Base-by-base conservation (phyloP, 306 rosid species). In the Phaseolus lunatus region DNA sequence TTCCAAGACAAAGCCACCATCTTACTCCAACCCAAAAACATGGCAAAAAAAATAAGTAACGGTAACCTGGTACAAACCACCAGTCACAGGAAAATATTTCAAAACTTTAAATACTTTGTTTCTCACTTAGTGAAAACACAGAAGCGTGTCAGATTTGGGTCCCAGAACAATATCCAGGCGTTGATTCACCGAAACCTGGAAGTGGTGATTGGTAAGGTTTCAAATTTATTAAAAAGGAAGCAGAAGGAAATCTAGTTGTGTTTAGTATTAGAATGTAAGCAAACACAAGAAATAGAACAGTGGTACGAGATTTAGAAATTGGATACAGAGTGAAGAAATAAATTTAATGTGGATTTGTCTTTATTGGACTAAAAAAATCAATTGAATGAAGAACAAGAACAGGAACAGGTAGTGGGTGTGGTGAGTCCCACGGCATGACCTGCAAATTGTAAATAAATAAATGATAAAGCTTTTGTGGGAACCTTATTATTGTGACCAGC, bases 1-100 rank as follows among this genome's bases (percentile, higher is more conserved):
- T 50, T 33, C 18, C 26, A 70, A 70, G 45, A 23, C 41, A 31
- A 70, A 27, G 3, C 9, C 18, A 11, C 43, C 73, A 53, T 16
- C 9, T n/a, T 48, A 14, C 39, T 9, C 44, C 0, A 31, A 9
- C 44, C 44, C 12, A 2, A 43, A 11, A 43, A 12, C 11, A 43
- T 7, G 16, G 15, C 1, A 1, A 3, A 43, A 12, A 43, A 3
- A 43, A 43, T 11, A 3, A 12, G 5, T 3, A 43, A 3, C 16
- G 22, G 13, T 13, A 61, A 61, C 67, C 67, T 61, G n/a, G 67
- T 29, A 61, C 43, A 61, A 29, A 29, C 67, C 48, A 29, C 67
- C 48, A 11, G 12, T 7, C 15, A 13, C 48, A 43, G 1, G 16
- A 43, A 12, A 43, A 16, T 11, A 43, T 43, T 43, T 12, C 4